phyloP scores from a whole-genome alignment of 2,329 filamentous ascomycete species.

The Drechslerella stenobrocha region DNA sequence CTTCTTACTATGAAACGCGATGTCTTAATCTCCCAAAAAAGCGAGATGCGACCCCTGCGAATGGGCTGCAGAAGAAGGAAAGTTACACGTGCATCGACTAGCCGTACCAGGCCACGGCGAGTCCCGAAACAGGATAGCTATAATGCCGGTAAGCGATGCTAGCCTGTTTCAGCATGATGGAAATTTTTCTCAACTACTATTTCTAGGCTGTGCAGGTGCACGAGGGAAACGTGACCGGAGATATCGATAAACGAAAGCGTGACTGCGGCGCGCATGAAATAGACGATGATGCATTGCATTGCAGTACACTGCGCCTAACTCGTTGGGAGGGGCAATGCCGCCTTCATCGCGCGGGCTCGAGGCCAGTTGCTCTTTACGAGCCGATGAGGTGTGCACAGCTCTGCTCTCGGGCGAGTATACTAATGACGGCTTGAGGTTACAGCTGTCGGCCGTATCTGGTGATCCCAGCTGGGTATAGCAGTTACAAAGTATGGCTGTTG shows the following conservation, averaged over 20 bases:
- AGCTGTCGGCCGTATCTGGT: no score
- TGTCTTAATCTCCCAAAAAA: slow-evolving; percentile 46
- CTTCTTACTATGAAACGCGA: slow-evolving; percentile 41
- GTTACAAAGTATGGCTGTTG: not conserved
- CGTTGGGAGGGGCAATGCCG: slow-evolving; percentile 11
- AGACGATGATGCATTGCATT: slow-evolving; percentile 8
- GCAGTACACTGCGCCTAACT: slow-evolving; percentile 5
- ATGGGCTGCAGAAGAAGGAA: slow-evolving; percentile 2
- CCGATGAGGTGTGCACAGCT: not conserved
- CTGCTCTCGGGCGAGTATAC: no score
- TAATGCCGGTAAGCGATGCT: not conserved
- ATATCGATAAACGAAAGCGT: slow-evolving; percentile 29
- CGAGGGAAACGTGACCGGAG: not conserved
- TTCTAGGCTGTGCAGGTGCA: not conserved
- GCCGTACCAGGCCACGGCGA: not conserved
- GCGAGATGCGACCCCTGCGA: not conserved
- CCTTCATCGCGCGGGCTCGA: slow-evolving; percentile 35
- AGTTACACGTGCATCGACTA: not conserved
- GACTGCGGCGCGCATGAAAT: slow-evolving; percentile 19
- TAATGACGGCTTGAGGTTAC: no score
- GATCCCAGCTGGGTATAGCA: not conserved
- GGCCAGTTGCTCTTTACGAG: slow-evolving; percentile 17
- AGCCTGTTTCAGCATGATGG: not conserved
- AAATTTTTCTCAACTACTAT: not conserved
- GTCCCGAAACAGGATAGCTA: not conserved